A percentile compares a stretch with the other conserved stretches of the same genome.
Evolutionary conservation across 306 rosid genomes (phyloP).

Genomic region (Lathyrus tuberosus): DNA sequence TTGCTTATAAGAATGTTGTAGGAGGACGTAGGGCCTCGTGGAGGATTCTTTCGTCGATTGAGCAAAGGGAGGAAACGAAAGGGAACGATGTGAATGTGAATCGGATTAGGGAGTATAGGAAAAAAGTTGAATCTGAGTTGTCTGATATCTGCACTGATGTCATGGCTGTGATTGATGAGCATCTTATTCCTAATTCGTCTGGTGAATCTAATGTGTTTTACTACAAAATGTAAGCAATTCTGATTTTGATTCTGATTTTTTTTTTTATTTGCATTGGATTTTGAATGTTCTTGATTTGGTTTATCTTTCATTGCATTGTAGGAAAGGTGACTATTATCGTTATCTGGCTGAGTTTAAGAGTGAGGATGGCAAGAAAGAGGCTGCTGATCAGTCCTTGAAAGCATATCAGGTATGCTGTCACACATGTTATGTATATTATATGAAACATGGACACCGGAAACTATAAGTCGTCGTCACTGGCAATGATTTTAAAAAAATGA

Average conservation of each 20-base stretch:
- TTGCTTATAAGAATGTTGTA: slow-evolving; percentile 60
- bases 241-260: slow-evolving; percentile 26
- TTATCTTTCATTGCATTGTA: slow-evolving; percentile 33
- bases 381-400: slow-evolving; percentile 62
- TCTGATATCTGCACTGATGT: slow-evolving; percentile 52
- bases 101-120: slow-evolving; percentile 53
- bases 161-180: slow-evolving; percentile 55
- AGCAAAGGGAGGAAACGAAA: slow-evolving; percentile 58
- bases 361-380: slow-evolving; percentile 62
- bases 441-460: too few relatives aligned
- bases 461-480: too few relatives aligned
- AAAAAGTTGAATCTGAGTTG: slow-evolving; percentile 60
- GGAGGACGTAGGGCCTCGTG: slow-evolving; percentile 69
- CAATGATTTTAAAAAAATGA: too few relatives aligned
- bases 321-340: slow-evolving; percentile 69
- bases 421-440: not conserved
- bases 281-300: slow-evolving; percentile 14
- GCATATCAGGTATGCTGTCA: slow-evolving; percentile 57
- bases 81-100: slow-evolving; percentile 53
- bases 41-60: slow-evolving; percentile 64
- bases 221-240: slow-evolving; percentile 52
- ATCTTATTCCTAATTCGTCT: slow-evolving; percentile 50
- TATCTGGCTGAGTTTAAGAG: slow-evolving; percentile 59
- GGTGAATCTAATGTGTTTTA: slow-evolving; percentile 58
- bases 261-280: slow-evolving; percentile 3